These are phyloP conservation scores for Scenedesmus sp. DNA, from an alignment of 163 green algal genomes.

Conservation along the genomic window DNA sequence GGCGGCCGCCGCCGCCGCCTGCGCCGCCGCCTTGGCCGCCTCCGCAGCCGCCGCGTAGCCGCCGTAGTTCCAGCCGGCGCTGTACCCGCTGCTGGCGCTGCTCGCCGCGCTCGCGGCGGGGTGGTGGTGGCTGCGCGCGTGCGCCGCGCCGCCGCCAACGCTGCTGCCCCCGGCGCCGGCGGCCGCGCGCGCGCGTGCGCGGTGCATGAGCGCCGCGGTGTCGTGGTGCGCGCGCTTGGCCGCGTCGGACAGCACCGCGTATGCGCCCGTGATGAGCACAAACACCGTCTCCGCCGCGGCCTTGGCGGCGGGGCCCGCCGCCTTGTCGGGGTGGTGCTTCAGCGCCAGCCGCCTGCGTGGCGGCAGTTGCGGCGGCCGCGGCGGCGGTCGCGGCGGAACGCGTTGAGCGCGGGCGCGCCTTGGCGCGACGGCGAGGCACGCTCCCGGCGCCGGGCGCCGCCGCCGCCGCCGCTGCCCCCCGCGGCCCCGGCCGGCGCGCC, in stretches of 20 bases:
- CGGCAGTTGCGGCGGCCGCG: too few relatives aligned
- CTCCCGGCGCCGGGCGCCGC: too few relatives aligned
- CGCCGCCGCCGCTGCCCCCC: too few relatives aligned
- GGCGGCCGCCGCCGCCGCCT: too few relatives aligned
- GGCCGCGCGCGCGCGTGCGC: background rate
- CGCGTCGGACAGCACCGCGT: constrained; percentile 45
- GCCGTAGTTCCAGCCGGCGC: too few relatives aligned
- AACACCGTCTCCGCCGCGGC: constrained; percentile 45
- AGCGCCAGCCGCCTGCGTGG: constrained; percentile 64
- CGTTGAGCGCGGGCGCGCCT: too few relatives aligned
- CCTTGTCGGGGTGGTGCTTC: constrained; percentile 74
- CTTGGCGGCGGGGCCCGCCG: background rate
- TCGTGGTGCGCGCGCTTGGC: constrained; percentile 41
- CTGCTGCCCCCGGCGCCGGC: constrained; percentile 2
- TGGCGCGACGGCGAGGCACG: too few relatives aligned
- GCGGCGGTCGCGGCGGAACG: too few relatives aligned
- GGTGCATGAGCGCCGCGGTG: background rate
- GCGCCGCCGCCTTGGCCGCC: too few relatives aligned
- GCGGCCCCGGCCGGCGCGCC: constrained; percentile 19
- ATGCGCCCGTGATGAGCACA: constrained; percentile 47
- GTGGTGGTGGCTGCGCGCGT: background rate
- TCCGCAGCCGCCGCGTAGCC: too few relatives aligned
- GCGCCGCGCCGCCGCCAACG: background rate
- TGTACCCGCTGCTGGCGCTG: too few relatives aligned
- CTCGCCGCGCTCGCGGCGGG: too few relatives aligned